A percentile compares a stretch with the other conserved stretches of the same genome.
Conservation (phyloP, 2,329 filamentous ascomycete species). For the Grosmannia huntii region DNA sequence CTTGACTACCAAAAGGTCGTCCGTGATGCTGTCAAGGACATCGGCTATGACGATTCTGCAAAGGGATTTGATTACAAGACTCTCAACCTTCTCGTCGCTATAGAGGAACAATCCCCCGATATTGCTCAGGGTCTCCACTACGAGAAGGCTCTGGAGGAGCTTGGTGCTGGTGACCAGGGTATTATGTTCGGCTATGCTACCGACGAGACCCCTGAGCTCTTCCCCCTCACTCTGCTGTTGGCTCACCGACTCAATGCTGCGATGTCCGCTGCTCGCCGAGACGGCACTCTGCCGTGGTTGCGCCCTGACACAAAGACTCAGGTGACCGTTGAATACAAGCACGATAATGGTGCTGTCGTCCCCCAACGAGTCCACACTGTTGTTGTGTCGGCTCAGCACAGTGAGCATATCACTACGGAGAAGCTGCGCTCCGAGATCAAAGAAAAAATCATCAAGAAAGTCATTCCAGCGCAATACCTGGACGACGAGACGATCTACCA, state of each 20-base stretch:
- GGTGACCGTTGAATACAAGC: slow-evolving; percentile 96
- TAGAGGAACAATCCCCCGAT: slow-evolving; percentile 98
- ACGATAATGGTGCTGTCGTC: slow-evolving; percentile 87
- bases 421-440: slow-evolving; percentile 85
- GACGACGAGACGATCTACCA: slow-evolving; percentile 94
- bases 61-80: slow-evolving; percentile 99
- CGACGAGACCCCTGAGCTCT: slow-evolving; percentile 94
- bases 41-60: slow-evolving; percentile 90
- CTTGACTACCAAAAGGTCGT: slow-evolving; percentile 98
- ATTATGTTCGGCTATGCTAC: slow-evolving; percentile 99
- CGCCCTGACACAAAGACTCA: slow-evolving; percentile 99
- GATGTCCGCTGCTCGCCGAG: slow-evolving; percentile 79
- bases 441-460: slow-evolving; percentile 93
- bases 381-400: slow-evolving; percentile 93
- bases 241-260: slow-evolving; percentile 95
- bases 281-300: slow-evolving; percentile 84
- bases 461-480: slow-evolving; percentile 84
- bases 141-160: slow-evolving; percentile 91
- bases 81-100: slow-evolving; percentile 94
- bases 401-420: slow-evolving; percentile 77
- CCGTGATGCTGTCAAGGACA: slow-evolving; percentile 90
- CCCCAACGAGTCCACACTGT: slow-evolving; percentile 91
- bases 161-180: slow-evolving; percentile 98
- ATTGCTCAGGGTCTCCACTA: slow-evolving; percentile 99
- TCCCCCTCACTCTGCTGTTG: slow-evolving; percentile 85